Conservation (phyloP, 495 filamentous ascomycete species). For the Monascus purpureus region DNA sequence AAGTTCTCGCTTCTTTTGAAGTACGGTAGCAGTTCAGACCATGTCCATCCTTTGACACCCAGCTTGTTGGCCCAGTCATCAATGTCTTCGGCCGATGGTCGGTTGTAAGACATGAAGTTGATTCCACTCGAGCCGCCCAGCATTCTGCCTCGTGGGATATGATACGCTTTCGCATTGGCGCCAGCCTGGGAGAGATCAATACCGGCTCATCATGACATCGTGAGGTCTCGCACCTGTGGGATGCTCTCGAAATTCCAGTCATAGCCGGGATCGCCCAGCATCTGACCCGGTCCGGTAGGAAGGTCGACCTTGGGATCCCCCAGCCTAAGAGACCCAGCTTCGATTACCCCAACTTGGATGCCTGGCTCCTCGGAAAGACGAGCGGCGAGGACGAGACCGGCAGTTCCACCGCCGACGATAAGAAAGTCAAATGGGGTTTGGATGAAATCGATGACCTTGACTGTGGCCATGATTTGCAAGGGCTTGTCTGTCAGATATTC, state of each 20-base stretch:
- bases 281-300: conserved; percentile 26
- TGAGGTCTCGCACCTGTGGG: conserved; percentile 28
- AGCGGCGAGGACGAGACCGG: conserved; percentile 33
- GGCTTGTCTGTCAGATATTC: no score
- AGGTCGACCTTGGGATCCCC: conserved; percentile 31
- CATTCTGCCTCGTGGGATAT: conserved; percentile 35
- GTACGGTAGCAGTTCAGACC: conserved; percentile 24
- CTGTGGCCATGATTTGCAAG: no score
- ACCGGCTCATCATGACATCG: background rate
- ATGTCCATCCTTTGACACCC: conserved; percentile 28
- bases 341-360: conserved; percentile 36
- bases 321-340: conserved; percentile 37
- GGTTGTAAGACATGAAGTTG: conserved; percentile 28
- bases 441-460: background rate
- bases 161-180: conserved; percentile 10
- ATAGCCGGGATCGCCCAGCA: conserved; percentile 36
- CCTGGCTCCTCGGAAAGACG: conserved; percentile 30
- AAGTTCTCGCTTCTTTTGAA: conserved; percentile 13
- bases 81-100: conserved; percentile 23
- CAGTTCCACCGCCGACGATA: conserved; percentile 32
- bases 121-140: conserved; percentile 45
- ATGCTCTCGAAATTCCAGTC: conserved; percentile 43
- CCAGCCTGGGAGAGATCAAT: conserved; percentile 6
- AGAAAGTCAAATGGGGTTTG: conserved; percentile 16
- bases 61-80: conserved; percentile 32